Percentiles rank a stretch among this genome's conserved stretches.
Conservation (phyloP, 2,329 filamentous ascomycete species). For the Penicillium carneum region DNA sequence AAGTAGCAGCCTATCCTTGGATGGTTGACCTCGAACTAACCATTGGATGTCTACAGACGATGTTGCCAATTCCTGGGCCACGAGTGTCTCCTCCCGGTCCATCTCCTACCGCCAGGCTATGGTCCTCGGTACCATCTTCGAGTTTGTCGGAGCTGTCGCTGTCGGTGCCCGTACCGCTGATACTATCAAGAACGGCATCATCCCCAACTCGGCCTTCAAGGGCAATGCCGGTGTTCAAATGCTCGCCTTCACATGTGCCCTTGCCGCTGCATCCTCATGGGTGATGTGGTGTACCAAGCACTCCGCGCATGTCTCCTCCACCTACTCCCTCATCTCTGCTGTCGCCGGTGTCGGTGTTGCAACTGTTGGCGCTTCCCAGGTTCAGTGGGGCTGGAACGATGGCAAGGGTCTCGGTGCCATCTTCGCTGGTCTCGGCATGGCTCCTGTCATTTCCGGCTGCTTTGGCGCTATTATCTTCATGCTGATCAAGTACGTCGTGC, state of each 20-base stretch:
- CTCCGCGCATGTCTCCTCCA: constrained; percentile 76
- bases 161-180: constrained; percentile 74
- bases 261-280: constrained; percentile 61
- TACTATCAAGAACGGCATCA: constrained; percentile 82
- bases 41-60: constrained; percentile 58
- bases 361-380: constrained; percentile 66
- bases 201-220: constrained; percentile 65
- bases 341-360: constrained; percentile 74
- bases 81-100: constrained; percentile 80
- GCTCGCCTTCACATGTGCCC: constrained; percentile 59
- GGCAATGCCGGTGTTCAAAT: constrained; percentile 71
- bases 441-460: constrained; percentile 69
- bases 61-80: constrained; percentile 85
- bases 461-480: constrained; percentile 74
- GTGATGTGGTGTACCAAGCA: constrained; percentile 81
- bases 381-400: constrained; percentile 73
- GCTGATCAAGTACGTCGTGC: constrained; percentile 75
- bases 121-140: constrained; percentile 68
- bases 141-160: constrained; percentile 70
- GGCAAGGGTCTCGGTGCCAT: constrained; percentile 75
- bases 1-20: constrained; percentile 47
- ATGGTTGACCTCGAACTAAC: not conserved
- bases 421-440: constrained; percentile 70
- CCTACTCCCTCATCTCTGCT: constrained; percentile 73
- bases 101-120: constrained; percentile 46